Base-by-base conservation (phyloP, 441 rosid genomes). In the Biscutella laevigata region DNA sequence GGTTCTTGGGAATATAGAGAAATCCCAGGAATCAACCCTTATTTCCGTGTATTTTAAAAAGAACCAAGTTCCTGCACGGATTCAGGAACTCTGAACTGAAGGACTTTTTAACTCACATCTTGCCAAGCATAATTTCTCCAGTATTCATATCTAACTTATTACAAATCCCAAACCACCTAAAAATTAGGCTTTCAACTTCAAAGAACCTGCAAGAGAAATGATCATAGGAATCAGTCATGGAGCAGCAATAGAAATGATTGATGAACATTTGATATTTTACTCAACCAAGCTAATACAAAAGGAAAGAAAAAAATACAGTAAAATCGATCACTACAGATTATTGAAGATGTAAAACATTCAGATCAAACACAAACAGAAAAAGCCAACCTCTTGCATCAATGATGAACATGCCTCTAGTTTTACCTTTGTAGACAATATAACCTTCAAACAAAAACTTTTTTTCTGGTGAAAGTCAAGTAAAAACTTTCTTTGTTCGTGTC, bases 31-130 rank as follows among this genome's bases (percentile, higher is more conserved):
- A 24, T 30, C 67, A 50, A 56, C 52, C 39, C 41, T 44, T 27
- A 51, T 52, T 29, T 47, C 70, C 32, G 59, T 65, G 70, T 28
- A 53, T 32, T 58, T 53, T 17, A 3, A 19, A 7, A 51, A 30
- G 1, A 6, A 44, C 37, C 43, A 66, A 66, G 70, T 66, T 52
- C 70, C 70, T 52, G 70, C 51, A 45, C 70, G 61, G 70, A 44
- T 59, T 64, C 70, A 66, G 70, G 70, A 66, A 66, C 70, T 59
- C 38, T 39, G 40, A 53, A 59, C 35, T 14, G 44, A 42, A 42
- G 47, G 19, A 38, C 37, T 4, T 21, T 38, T 21, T 66, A 58
- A 66, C 47, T 66, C 44, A 66, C 70, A 66, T 66, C 66, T 52
- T 59, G 65, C 50, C 70, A 24, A 30, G 2, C 16, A 54, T 12